Percentiles rank a stretch among this genome's conserved stretches.
These are phyloP conservation scores for Musa balbisiana DNA, from an alignment of 202 grass and related monocot genomes.

Conservation along the genomic window DNA sequence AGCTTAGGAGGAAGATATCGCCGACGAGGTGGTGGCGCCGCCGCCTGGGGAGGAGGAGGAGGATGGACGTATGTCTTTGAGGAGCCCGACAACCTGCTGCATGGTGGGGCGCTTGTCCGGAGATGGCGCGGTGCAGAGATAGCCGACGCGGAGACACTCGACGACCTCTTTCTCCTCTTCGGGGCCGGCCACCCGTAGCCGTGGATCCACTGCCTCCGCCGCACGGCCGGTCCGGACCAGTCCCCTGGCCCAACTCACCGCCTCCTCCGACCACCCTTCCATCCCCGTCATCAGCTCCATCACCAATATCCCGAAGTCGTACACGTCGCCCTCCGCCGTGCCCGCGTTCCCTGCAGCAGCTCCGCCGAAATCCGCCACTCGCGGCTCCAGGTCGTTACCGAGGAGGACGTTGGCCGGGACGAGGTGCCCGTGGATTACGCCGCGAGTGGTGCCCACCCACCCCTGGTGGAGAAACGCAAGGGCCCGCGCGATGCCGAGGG, in stretches of 20 bases:
- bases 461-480: slow-evolving; percentile 93
- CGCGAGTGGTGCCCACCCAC: slow-evolving; percentile 39
- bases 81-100: slow-evolving; percentile 83
- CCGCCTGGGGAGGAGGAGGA: not conserved
- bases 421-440: slow-evolving; percentile 57
- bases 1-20: slow-evolving; percentile 19
- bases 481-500: slow-evolving; percentile 59
- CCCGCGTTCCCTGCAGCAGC: not conserved
- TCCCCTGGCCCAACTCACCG: slow-evolving; percentile 44
- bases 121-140: slow-evolving; percentile 65
- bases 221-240: slow-evolving; percentile 45
- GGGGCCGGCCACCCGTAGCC: slow-evolving; percentile 19
- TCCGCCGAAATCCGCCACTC: slow-evolving; percentile 46
- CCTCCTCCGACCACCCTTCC: slow-evolving; percentile 52
- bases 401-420: slow-evolving; percentile 68
- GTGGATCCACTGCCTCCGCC: slow-evolving; percentile 52
- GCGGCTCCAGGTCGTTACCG: slow-evolving; percentile 64
- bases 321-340: slow-evolving; percentile 54
- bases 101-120: slow-evolving; percentile 85
- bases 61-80: slow-evolving; percentile 56
- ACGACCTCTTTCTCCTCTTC: slow-evolving; percentile 55
- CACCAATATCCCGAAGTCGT: slow-evolving; percentile 57
- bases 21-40: not conserved
- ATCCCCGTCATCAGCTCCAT: slow-evolving; percentile 75
- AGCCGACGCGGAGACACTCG: slow-evolving; percentile 61